These are phyloP conservation scores for Entomortierella beljakovae DNA, from an alignment of 192 early-diverging fungal species.

Conservation along the genomic window DNA sequence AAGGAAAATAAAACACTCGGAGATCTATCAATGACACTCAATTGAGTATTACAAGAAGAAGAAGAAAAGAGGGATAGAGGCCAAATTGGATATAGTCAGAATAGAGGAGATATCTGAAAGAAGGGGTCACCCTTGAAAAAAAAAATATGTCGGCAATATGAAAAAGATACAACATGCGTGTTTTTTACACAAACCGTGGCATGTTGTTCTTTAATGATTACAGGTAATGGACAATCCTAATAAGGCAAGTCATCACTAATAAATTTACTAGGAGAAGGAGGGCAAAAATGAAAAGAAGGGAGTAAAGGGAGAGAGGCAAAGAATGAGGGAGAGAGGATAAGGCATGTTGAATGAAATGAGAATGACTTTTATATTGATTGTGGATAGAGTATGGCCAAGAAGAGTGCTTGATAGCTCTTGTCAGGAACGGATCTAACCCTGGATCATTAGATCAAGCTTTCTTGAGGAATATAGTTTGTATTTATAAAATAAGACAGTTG, in stretches of 20 bases:
- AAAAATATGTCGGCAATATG: constrained; percentile 5
- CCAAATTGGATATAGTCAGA: constrained; percentile 1
- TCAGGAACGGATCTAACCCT: not conserved
- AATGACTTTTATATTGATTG: too few relatives aligned
- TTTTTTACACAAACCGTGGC: not conserved
- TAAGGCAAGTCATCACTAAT: not conserved
- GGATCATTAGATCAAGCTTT: not conserved
- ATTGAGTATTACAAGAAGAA: not conserved
- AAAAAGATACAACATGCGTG: not conserved
- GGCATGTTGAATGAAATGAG: not conserved
- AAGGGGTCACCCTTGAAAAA: constrained; percentile 15
- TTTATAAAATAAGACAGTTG: too few relatives aligned
- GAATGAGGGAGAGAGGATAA: not conserved
- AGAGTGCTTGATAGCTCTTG: not conserved
- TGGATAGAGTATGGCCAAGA: too few relatives aligned
- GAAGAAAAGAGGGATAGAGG: constrained; percentile 2
- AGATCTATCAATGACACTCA: not conserved
- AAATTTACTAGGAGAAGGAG: not conserved
- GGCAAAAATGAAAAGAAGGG: not conserved
- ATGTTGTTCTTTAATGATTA: too few relatives aligned
- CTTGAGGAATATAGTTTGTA: not conserved
- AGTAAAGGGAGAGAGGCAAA: not conserved
- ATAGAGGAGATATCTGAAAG: not conserved
- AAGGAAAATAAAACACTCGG: too few relatives aligned
- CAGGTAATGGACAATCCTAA: not conserved